A percentile compares a stretch with the other conserved stretches of the same genome.
Conservation (phyloP, 2,329 filamentous ascomycete genomes). For the Clathrospora elynae region DNA sequence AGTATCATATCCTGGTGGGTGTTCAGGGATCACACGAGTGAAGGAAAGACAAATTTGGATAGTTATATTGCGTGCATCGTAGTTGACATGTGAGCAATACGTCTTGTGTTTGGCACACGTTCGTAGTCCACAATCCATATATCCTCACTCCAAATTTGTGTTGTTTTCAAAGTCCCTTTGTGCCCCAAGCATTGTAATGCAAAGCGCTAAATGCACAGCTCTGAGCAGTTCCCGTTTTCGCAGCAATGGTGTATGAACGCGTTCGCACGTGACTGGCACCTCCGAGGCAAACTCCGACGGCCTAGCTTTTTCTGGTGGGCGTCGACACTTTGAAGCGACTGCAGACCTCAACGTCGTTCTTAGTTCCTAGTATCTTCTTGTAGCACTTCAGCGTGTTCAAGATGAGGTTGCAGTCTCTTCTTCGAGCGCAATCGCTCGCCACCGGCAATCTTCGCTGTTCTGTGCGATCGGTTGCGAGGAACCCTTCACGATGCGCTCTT, state of each 20-base stretch:
- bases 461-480: slow-evolving; percentile 29
- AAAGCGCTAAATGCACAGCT: too few relatives aligned
- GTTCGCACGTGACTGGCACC: slow-evolving; percentile 31
- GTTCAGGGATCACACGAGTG: slow-evolving; percentile 26
- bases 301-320: slow-evolving; percentile 36
- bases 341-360: slow-evolving; percentile 36
- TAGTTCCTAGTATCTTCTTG: slow-evolving; percentile 27
- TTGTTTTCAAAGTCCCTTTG: too few relatives aligned
- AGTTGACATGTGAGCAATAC: slow-evolving; percentile 14
- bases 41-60: slow-evolving; percentile 24
- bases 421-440: slow-evolving; percentile 43
- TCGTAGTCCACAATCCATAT: slow-evolving; percentile 25
- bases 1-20: slow-evolving; percentile 38
- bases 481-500: slow-evolving; percentile 39
- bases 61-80: slow-evolving; percentile 20
- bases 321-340: slow-evolving; percentile 18
- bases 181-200: too few relatives aligned
- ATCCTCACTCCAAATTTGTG: slow-evolving; percentile 15
- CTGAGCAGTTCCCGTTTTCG: too few relatives aligned
- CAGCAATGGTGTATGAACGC: slow-evolving; percentile 4
- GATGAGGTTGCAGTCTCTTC: slow-evolving; percentile 45
- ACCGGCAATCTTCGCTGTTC: slow-evolving; percentile 37
- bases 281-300: slow-evolving; percentile 29
- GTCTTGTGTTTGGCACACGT: slow-evolving; percentile 11
- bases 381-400: slow-evolving; percentile 17